Conservation (phyloP, 495 filamentous ascomycete genomes). For the Evernia prunastri region DNA sequence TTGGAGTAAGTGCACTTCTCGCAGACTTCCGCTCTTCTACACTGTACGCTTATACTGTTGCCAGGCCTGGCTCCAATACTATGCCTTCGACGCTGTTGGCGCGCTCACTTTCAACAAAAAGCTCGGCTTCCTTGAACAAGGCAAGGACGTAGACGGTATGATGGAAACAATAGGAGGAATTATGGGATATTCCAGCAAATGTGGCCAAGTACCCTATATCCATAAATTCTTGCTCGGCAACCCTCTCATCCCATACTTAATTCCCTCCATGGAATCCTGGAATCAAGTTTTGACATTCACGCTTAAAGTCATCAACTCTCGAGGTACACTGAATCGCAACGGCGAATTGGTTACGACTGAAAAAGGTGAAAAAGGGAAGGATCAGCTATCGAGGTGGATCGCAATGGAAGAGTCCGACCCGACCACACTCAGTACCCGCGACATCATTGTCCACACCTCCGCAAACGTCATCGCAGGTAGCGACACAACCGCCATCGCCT, state of each 20-base stretch:
- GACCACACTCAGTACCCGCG: no score
- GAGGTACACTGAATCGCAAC: no score
- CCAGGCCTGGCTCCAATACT: slow-evolving; percentile 67
- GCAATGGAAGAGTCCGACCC: no score
- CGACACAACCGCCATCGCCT: slow-evolving; percentile 45
- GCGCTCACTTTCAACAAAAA: slow-evolving; percentile 55
- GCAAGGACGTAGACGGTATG: slow-evolving; percentile 52
- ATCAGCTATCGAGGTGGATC: no score
- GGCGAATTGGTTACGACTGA: no score
- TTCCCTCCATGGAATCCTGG: slow-evolving; percentile 21
- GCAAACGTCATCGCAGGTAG: slow-evolving; percentile 33
- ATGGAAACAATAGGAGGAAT: slow-evolving; percentile 38
- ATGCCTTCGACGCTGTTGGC: slow-evolving; percentile 70
- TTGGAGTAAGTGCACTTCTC: no score
- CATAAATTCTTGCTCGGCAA: slow-evolving; percentile 28
- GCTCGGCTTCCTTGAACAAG: slow-evolving; percentile 57
- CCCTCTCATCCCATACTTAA: no score
- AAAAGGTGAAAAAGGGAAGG: no score
- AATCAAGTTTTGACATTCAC: slow-evolving; percentile 49
- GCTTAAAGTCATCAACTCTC: no score
- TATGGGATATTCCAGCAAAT: slow-evolving; percentile 38
- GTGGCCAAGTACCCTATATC: no score
- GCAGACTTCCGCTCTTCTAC: slow-evolving; percentile 41
- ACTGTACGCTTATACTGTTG: slow-evolving; percentile 51
- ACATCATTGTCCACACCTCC: no score